phyloP scores from a whole-genome alignment of 768 basidiomycete genomes.

The Butyriboletus loyo region DNA sequence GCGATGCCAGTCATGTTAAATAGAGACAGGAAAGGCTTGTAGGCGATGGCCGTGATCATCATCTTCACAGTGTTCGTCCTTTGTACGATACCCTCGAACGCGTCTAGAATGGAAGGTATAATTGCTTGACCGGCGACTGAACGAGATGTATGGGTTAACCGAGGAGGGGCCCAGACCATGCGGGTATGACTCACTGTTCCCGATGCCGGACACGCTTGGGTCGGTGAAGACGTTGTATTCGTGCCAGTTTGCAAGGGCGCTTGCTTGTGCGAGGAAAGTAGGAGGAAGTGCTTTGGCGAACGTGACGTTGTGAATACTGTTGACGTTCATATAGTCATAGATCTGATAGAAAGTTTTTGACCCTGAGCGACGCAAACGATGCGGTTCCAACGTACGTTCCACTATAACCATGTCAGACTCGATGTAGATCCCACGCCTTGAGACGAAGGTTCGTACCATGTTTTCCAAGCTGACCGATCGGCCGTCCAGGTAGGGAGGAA shows the following conservation, averaged over 20 bases:
- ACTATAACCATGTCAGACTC: constrained; percentile 29
- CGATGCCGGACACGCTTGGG: constrained; percentile 50
- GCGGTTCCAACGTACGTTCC: constrained; percentile 38
- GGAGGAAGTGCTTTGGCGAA: constrained; percentile 48
- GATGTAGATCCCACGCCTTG: background rate
- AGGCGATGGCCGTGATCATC: constrained; percentile 57
- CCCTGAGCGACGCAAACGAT: background rate
- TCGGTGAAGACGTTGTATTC: constrained; percentile 68
- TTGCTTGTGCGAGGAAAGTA: constrained; percentile 50
- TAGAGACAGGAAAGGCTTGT: constrained; percentile 75
- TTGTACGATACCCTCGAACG: constrained; percentile 51
- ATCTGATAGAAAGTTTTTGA: constrained; percentile 37
- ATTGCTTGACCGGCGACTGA: constrained; percentile 67
- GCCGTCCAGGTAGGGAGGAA: constrained; percentile 53
- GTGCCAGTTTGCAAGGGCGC: constrained; percentile 68
- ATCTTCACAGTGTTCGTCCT: constrained; percentile 53
- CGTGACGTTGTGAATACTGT: constrained; percentile 59
- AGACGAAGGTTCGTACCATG: constrained; percentile 42
- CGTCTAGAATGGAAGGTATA: constrained; percentile 55
- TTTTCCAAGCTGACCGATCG: constrained; percentile 51
- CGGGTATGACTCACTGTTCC: constrained; percentile 48
- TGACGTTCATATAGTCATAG: constrained; percentile 73
- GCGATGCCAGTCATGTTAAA: constrained; percentile 73
- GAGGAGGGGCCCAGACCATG: background rate
- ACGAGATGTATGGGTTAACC: background rate